Evolutionary conservation across 805 yeast species (phyloP), one percentile per base, ranked within the genome.

Genomic region (Saccharomyces kudriavzevii): DNA sequence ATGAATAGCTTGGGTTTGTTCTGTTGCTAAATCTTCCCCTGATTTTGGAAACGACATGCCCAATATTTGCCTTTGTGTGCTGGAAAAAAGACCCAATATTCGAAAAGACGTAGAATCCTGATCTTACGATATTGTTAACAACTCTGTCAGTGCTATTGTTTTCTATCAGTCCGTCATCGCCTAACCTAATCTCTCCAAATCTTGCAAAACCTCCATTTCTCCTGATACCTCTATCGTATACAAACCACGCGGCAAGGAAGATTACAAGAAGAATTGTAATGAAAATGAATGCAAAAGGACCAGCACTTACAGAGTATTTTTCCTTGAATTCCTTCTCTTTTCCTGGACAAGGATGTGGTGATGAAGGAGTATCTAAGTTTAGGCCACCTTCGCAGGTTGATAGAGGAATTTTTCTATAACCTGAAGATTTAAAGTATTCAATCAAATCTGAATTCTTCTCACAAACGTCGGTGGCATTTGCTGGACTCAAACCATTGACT

Each of bases 381-480:
- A 81, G 70, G 3, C 98, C 98, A 24, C 89, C 95, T 47, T 73
- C 77, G 73, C 99, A 94, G 0, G 96, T 88, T 11, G 94, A 84
- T 53, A 87, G 67, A 1, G 96, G 94, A 27, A 91, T 79, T 61
- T 82, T 83, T 67, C 99, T 81, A 69, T 94, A 94, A 0, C 98
- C 99, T 0, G 98, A 90, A 14, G 96, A 89, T 59, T 85, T 85
- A 76, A 83, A 88, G 67, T 82, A 91, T 65, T 88, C 90, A 56
- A 83, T 74, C 1, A 77, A 76, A 46, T 76, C 77, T 3, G 80
- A 74, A 53, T 77, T 74, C 52, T 73, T 75, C 14, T 62, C 61
- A 69, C 97, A 89, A 52, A 79, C 76, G 54, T 77, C 79, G 27
- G 77, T 71, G 53, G 83, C 82, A 63, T 88, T 87, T 13, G 80